A percentile compares a stretch with the other conserved stretches of the same genome.
These are phyloP conservation scores for Mycena galericulata DNA, from an alignment of 768 basidiomycete species.

Conservation along the genomic window DNA sequence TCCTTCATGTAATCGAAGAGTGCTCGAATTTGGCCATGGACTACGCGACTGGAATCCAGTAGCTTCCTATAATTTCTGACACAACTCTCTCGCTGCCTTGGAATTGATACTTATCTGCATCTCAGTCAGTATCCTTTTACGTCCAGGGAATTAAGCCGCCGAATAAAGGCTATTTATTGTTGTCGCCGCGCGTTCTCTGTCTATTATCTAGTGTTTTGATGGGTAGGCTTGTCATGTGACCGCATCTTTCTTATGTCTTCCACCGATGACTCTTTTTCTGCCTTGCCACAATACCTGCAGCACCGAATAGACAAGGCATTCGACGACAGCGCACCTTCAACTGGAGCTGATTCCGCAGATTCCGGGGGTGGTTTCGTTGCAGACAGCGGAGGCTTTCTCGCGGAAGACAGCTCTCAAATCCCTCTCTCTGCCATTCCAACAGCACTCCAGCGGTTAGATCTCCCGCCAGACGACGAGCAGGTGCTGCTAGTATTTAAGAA, in stretches of 20 bases:
- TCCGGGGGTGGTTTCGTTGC: constrained; percentile 38
- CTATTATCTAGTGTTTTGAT: too few relatives aligned
- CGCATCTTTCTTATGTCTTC: constrained; percentile 22
- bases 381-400: constrained; percentile 29
- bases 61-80: too few relatives aligned
- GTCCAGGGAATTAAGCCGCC: too few relatives aligned
- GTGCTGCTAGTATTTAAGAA: constrained; percentile 79
- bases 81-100: too few relatives aligned
- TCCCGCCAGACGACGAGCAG: constrained; percentile 80
- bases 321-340: constrained; percentile 41
- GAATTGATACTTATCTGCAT: too few relatives aligned
- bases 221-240: constrained; percentile 16
- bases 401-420: constrained; percentile 50
- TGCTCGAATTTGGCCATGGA: too few relatives aligned
- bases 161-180: too few relatives aligned
- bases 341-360: constrained; percentile 6
- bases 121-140: too few relatives aligned
- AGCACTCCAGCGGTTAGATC: constrained; percentile 72
- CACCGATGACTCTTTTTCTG: constrained; percentile 45
- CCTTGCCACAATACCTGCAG: constrained; percentile 56
- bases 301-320: constrained; percentile 67
- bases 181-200: too few relatives aligned
- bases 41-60: too few relatives aligned
- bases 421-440: constrained; percentile 67
- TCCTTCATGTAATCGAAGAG: too few relatives aligned